Percentiles rank a stretch among this genome's conserved stretches.
These are phyloP conservation scores for Rhododendron ovatum DNA, from an alignment of 148 eudicot genomes.

Conservation along the genomic window DNA sequence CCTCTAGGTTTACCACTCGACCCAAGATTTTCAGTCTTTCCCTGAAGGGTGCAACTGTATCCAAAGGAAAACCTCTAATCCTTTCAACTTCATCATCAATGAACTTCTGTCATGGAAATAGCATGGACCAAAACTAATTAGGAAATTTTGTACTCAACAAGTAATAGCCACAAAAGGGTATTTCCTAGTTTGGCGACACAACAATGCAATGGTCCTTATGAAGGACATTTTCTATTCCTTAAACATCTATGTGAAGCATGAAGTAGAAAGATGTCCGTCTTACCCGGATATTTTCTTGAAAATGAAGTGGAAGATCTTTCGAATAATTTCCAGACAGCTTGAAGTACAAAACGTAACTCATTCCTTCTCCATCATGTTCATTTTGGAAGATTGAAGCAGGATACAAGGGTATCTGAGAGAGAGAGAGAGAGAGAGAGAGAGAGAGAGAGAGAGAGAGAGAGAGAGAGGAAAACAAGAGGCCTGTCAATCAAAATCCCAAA, in stretches of 20 bases:
- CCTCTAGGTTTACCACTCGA: slow-evolving; percentile 67
- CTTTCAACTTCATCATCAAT: slow-evolving; percentile 79
- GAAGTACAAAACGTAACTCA: slow-evolving; percentile 75
- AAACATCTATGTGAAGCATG: not conserved
- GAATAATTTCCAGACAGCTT: slow-evolving; percentile 70
- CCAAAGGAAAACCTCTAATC: slow-evolving; percentile 60
- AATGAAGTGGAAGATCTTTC: slow-evolving; percentile 66
- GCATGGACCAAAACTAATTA: not conserved
- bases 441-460: not conserved
- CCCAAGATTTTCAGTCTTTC: slow-evolving; percentile 90
- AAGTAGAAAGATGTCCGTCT: not conserved
- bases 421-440: not conserved
- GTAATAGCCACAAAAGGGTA: not conserved
- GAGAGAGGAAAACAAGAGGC: not conserved
- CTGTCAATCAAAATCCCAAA: not conserved
- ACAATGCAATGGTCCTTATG: not conserved
- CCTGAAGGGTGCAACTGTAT: slow-evolving; percentile 59
- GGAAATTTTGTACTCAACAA: not conserved
- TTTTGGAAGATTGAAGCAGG: slow-evolving; percentile 74
- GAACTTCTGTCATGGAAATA: slow-evolving; percentile 43
- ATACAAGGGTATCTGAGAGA: slow-evolving; percentile 68
- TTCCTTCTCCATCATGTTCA: slow-evolving; percentile 84
- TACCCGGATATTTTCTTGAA: slow-evolving; percentile 85
- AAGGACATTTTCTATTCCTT: not conserved
- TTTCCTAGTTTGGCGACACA: not conserved